Conservation (phyloP, 2,329 filamentous ascomycete species). For the Hymenotorrendiella dingleyae region DNA sequence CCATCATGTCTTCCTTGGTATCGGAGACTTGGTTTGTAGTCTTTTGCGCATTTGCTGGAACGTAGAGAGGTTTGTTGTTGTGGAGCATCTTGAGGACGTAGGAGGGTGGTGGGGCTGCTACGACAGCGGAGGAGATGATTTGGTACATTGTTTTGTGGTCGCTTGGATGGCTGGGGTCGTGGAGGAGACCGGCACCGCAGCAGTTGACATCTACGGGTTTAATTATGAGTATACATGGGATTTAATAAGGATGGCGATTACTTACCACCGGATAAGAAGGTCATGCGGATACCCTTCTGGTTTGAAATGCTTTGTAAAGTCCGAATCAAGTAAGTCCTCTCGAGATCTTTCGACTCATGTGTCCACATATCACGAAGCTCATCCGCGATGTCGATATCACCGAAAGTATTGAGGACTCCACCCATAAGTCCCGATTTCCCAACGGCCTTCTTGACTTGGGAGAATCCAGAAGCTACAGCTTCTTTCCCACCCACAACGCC, state of each 20-base stretch:
- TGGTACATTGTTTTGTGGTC: conserved; percentile 99
- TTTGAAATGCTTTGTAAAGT: conserved; percentile 93
- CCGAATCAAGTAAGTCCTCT: conserved; percentile 91
- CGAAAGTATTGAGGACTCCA: conserved; percentile 90
- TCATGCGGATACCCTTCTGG: conserved; percentile 94
- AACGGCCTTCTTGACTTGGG: conserved; percentile 91
- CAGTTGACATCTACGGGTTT: conserved; percentile 65
- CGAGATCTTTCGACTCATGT: conserved; percentile 94
- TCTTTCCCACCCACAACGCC: conserved; percentile 94
- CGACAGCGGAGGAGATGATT: conserved; percentile 86
- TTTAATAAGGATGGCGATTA: conserved; percentile 5
- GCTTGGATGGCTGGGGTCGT: conserved; percentile 83
- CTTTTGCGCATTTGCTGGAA: conserved; percentile 82
- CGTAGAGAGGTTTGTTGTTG: conserved; percentile 85
- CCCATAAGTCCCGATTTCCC: conserved; percentile 96
- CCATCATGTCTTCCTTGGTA: conserved; percentile 99
- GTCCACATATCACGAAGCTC: conserved; percentile 97
- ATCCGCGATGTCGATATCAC: conserved; percentile 89
- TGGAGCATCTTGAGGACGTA: conserved; percentile 95
- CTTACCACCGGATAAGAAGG: conserved; percentile 83
- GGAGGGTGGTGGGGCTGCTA: conserved; percentile 76
- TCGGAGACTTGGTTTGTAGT: conserved; percentile 72
- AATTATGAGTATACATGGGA: conserved; percentile 12
- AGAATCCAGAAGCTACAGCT: conserved; percentile 87
- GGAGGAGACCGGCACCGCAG: conserved; percentile 86